These are phyloP conservation scores for Breviolum minutum DNA, from an alignment of 73 alveolate species.

Conservation along the genomic window DNA sequence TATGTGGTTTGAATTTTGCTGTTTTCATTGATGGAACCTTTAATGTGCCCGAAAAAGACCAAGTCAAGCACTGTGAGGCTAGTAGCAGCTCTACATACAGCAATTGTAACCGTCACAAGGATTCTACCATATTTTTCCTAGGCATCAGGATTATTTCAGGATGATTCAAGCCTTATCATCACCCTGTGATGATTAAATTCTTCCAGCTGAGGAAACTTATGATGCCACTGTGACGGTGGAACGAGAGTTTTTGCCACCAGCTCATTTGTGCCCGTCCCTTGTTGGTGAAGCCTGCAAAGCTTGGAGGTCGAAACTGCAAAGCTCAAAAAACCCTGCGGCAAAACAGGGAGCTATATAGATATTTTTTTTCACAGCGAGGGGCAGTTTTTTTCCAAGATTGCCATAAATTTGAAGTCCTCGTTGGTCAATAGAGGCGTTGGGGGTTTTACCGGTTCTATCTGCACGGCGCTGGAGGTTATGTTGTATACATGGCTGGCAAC, in stretches of 20 bases:
- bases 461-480: slow-evolving; percentile 19
- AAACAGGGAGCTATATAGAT: background rate
- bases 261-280: slow-evolving; percentile 65
- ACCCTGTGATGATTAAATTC: background rate
- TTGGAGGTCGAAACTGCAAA: background rate
- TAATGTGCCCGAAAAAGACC: too few relatives aligned
- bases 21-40: too few relatives aligned
- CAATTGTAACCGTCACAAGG: too few relatives aligned
- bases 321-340: background rate
- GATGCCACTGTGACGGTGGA: slow-evolving; percentile 42
- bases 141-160: too few relatives aligned
- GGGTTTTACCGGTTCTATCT: background rate
- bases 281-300: background rate
- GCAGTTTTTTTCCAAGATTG: background rate
- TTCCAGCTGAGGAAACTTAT: slow-evolving; percentile 20
- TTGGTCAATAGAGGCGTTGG: too few relatives aligned
- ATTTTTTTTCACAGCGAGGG: background rate
- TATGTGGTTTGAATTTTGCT: too few relatives aligned
- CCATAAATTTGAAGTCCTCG: too few relatives aligned
- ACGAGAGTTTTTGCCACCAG: slow-evolving; percentile 87
- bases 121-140: too few relatives aligned
- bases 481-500: slow-evolving; percentile 44
- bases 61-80: too few relatives aligned
- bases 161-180: too few relatives aligned
- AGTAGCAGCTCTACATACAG: too few relatives aligned